These are phyloP conservation scores for Friedmanniomyces endolithicus DNA, from an alignment of 495 filamentous ascomycete genomes.

Conservation along the genomic window DNA sequence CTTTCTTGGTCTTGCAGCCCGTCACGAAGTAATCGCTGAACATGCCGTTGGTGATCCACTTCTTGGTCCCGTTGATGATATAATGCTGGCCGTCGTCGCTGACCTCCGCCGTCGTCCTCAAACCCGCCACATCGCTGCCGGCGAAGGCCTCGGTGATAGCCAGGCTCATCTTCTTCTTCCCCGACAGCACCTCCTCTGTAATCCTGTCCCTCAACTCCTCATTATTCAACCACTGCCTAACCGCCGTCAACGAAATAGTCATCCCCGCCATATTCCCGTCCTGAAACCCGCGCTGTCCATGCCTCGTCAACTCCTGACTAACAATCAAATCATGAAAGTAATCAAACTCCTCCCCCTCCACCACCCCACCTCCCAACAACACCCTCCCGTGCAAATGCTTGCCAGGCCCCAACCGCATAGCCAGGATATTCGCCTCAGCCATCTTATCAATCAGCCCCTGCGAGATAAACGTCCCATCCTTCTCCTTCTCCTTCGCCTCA, in stretches of 20 bases:
- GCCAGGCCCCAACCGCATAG: slow-evolving; percentile 74
- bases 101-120: slow-evolving; percentile 70
- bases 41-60: slow-evolving; percentile 88
- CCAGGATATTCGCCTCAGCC: slow-evolving; percentile 59
- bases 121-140: slow-evolving; percentile 71
- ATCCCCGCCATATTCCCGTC: slow-evolving; percentile 62
- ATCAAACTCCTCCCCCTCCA: slow-evolving; percentile 72
- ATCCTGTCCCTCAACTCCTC: slow-evolving; percentile 51
- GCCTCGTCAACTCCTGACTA: slow-evolving; percentile 57
- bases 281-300: slow-evolving; percentile 51
- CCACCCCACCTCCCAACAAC: slow-evolving; percentile 57
- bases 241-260: slow-evolving; percentile 69
- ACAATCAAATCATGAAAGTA: slow-evolving; percentile 77
- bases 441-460: slow-evolving; percentile 69
- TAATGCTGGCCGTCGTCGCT: slow-evolving; percentile 74
- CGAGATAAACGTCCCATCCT: slow-evolving; percentile 58
- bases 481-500: slow-evolving; percentile 69
- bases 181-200: slow-evolving; percentile 58
- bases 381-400: slow-evolving; percentile 63
- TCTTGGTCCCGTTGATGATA: slow-evolving; percentile 81
- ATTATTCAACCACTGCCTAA: slow-evolving; percentile 67
- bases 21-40: slow-evolving; percentile 76
- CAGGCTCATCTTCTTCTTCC: slow-evolving; percentile 76
- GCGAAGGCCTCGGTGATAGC: slow-evolving; percentile 87
- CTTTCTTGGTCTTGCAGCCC: slow-evolving; percentile 71